Base-by-base conservation (phyloP, 2,329 filamentous ascomycete genomes). In the Clarireedia homoeocarpa region DNA sequence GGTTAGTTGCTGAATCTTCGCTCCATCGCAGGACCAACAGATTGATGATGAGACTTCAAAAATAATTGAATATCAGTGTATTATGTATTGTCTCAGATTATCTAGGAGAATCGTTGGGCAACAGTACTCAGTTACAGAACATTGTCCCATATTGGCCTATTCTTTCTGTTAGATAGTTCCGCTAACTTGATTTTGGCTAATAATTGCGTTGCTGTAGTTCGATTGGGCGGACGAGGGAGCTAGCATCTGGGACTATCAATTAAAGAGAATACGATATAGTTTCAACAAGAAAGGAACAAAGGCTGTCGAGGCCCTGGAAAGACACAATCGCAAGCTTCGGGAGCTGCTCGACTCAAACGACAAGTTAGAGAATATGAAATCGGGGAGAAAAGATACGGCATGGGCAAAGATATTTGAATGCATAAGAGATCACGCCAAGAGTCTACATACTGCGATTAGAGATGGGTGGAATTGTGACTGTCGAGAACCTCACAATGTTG, bases 381-480 rank as follows among this genome's bases (percentile, higher is more conserved):
- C 58, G 2, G 56, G 51, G 14, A 38, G 59, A 10, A 62, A 59
- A 44, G 59, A 65, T 27, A 65, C 64, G 15, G 55, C 58, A 0
- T 64, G 57, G 60, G 60, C 57, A 12, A 63, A 53, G 44, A 44
- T 66, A 20, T 63, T 64, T 44, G 59, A 59, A 34, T 58, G 56
- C 15, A 66, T 65, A n/a, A 56, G 60, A 50, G 20, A 17, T 9
- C 62, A 66, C 30, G 65, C 65, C 6, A 49, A 27, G 34, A 61
- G 55, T 39, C 47, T 66, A n/a, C 61, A 66, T 44, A 55, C 57
- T 4, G 63, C 59, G 6, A 30, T 66, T 15, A 60, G 44, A 39
- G 56, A 59, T 46, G 53, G 59, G 9, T 66, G 62, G 63, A 61
- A 59, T 34, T 66, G 64, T 48, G 50, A 56, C 44, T 66, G 62